Percentiles rank a stretch among this genome's conserved stretches.
Evolutionary conservation across 164 flowering plant genomes (phyloP).

Genomic region (Stephania cephalantha): DNA sequence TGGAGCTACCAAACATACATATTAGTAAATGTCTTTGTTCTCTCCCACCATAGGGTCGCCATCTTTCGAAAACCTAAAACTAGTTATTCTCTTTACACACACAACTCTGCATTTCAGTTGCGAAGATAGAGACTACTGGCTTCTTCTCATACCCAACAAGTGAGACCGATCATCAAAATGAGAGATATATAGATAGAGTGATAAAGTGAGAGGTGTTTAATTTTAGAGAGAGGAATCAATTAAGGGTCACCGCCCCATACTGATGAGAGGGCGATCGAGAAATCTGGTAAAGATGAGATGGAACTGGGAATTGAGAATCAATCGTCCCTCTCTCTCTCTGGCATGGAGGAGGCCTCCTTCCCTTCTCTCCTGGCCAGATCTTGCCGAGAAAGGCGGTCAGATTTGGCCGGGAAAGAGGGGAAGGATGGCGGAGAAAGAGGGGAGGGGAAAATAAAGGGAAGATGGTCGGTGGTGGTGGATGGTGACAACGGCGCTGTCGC

Average conservation of each 20-base stretch:
- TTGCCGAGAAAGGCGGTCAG: too few relatives aligned
- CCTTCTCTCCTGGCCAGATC: too few relatives aligned
- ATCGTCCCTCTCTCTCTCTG: too few relatives aligned
- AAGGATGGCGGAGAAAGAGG: too few relatives aligned
- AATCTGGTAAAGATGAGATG: too few relatives aligned
- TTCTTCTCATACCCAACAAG: background rate
- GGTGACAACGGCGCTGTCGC: too few relatives aligned
- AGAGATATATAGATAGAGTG: background rate
- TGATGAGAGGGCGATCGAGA: slow-evolving; percentile 1
- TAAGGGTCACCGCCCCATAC: slow-evolving; percentile 33
- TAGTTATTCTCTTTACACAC: slow-evolving; percentile 9
- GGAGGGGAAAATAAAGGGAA: too few relatives aligned
- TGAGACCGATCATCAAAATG: background rate
- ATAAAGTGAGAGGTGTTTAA: background rate
- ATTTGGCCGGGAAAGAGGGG: too few relatives aligned
- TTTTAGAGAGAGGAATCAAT: background rate
- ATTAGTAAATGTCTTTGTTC: slow-evolving; percentile 15
- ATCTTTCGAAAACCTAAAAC: slow-evolving; percentile 23
- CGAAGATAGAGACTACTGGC: background rate
- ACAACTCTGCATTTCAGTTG: background rate
- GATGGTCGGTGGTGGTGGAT: too few relatives aligned
- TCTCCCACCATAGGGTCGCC: slow-evolving; percentile 21
- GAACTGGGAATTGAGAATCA: too few relatives aligned
- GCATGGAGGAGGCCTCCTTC: too few relatives aligned
- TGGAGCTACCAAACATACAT: slow-evolving; percentile 1